phyloP scores from a whole-genome alignment of 805 yeast species.

The Starmerella stigmatis region DNA sequence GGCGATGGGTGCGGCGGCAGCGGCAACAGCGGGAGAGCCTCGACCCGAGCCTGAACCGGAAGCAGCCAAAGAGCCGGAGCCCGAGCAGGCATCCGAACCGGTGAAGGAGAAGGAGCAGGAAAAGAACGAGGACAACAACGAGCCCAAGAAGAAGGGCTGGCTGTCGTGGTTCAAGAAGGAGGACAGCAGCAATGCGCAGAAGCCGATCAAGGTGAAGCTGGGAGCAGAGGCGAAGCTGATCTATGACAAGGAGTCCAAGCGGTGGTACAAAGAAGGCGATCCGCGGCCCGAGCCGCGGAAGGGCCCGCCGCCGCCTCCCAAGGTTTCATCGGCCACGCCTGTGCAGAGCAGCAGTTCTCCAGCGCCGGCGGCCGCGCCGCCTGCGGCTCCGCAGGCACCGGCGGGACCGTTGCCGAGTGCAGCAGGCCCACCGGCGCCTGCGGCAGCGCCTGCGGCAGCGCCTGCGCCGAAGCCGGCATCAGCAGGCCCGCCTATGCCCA shows the following conservation, averaged over 20 bases:
- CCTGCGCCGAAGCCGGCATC: constrained; percentile 21
- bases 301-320: constrained; percentile 67
- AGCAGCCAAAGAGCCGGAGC: no score
- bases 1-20: no score
- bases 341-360: constrained; percentile 14
- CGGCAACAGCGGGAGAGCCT: neutral
- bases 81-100: neutral
- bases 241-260: constrained; percentile 70
- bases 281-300: constrained; percentile 29
- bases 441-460: constrained; percentile 14
- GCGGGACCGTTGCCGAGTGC: no score
- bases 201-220: constrained; percentile 71
- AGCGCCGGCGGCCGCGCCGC: constrained; percentile 8
- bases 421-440: no score
- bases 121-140: constrained; percentile 22
- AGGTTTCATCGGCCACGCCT: constrained; percentile 1
- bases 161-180: constrained; percentile 52
- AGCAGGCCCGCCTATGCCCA: constrained; percentile 17
- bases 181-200: constrained; percentile 46
- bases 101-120: constrained; percentile 18
- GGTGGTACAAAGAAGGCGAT: constrained; percentile 77
- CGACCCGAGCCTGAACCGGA: no score
- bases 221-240: constrained; percentile 53
- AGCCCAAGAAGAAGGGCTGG: constrained; percentile 34
- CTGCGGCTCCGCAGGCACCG: constrained; percentile 6